Conservation (phyloP, 352 stramenopile species). For the Phytophthora agathidicida region DNA sequence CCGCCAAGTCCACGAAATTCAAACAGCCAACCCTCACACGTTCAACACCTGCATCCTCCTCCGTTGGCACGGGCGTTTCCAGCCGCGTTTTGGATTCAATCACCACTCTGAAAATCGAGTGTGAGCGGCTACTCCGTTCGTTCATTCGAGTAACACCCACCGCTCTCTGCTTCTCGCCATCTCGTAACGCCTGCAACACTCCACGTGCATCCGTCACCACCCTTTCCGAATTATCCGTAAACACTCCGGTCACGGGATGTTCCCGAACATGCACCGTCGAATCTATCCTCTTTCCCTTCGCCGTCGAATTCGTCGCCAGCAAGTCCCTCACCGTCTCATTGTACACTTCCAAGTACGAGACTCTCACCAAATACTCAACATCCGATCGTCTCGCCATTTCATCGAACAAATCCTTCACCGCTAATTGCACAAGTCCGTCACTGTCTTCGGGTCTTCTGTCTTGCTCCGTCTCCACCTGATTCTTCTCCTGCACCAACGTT, state of each 20-base stretch:
- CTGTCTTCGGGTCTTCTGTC: slow-evolving; percentile 34
- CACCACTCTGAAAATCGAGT: slow-evolving; percentile 54
- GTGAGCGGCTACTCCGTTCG: slow-evolving; percentile 59
- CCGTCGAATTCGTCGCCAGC: slow-evolving; percentile 39
- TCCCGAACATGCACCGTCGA: slow-evolving; percentile 47
- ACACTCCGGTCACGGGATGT: slow-evolving; percentile 54
- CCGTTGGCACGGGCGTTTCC: slow-evolving; percentile 8
- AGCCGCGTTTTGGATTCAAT: slow-evolving; percentile 46
- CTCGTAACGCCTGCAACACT: slow-evolving; percentile 43
- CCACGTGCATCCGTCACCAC: slow-evolving; percentile 44
- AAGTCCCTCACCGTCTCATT: slow-evolving; percentile 97
- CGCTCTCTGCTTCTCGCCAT: slow-evolving; percentile 49
- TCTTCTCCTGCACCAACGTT: slow-evolving; percentile 14
- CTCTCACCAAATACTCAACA: slow-evolving; percentile 89
- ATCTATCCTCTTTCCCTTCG: slow-evolving; percentile 25
- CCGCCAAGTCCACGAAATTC: slow-evolving; percentile 93
- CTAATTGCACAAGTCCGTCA: slow-evolving; percentile 48
- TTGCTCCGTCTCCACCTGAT: slow-evolving; percentile 37
- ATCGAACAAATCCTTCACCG: slow-evolving; percentile 58
- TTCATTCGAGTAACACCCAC: slow-evolving; percentile 61
- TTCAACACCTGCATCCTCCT: slow-evolving; percentile 18
- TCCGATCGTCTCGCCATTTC: slow-evolving; percentile 52
- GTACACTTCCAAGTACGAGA: slow-evolving; percentile 98
- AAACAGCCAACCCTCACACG: slow-evolving; percentile 55
- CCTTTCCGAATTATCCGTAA: slow-evolving; percentile 55